Evolutionary conservation across 164 flowering plant species (phyloP).

Genomic region (Hamamelis virginiana): DNA sequence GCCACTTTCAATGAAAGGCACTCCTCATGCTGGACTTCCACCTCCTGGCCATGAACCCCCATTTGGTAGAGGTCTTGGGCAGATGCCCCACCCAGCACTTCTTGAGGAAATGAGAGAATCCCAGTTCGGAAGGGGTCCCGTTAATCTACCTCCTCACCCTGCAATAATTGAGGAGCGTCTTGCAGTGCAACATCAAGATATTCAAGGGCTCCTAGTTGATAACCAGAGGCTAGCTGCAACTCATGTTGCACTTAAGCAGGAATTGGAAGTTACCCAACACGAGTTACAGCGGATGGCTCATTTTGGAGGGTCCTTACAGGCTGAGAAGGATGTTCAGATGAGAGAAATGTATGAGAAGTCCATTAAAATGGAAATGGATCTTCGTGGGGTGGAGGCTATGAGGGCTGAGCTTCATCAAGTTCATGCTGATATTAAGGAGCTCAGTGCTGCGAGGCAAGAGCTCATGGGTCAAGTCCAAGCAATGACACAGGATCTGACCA

Average conservation of each 20-base stretch:
- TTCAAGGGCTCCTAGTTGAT: constrained; percentile 72
- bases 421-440: constrained; percentile 66
- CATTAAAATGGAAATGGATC: constrained; percentile 63
- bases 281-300: constrained; percentile 67
- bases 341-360: constrained; percentile 79
- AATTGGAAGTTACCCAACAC: constrained; percentile 63
- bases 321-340: constrained; percentile 68
- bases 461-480: constrained; percentile 61
- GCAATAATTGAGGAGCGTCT: constrained; percentile 75
- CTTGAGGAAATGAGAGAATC: constrained; percentile 74
- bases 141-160: constrained; percentile 59
- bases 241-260: constrained; percentile 94
- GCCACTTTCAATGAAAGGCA: constrained; percentile 44
- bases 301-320: constrained; percentile 43
- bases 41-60: constrained; percentile 51
- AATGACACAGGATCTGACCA: constrained; percentile 64
- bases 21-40: constrained; percentile 37
- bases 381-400: constrained; percentile 69
- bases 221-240: constrained; percentile 91
- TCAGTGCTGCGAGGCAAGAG: constrained; percentile 62
- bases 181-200: constrained; percentile 75
- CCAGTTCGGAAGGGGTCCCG: constrained; percentile 47
- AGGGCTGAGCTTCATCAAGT: constrained; percentile 70
- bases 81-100: constrained; percentile 60
- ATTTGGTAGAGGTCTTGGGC: constrained; percentile 46